These are phyloP conservation scores for Friedmanniomyces endolithicus DNA, from an alignment of 495 filamentous ascomycete genomes.

Conservation along the genomic window DNA sequence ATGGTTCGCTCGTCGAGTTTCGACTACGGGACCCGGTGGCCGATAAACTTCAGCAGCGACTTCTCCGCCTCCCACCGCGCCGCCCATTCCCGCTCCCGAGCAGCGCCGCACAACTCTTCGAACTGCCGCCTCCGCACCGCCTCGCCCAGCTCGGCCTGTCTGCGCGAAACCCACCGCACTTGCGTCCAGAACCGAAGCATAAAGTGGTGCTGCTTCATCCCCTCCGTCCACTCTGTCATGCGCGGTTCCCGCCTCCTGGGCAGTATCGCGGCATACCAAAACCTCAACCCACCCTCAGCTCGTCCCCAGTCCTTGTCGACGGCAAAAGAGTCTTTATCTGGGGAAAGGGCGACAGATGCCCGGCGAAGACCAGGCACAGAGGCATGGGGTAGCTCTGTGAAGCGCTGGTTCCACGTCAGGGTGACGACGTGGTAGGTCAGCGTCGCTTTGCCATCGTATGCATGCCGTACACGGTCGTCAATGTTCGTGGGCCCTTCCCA, in stretches of 20 bases:
- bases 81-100: too few species aligned
- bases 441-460: not conserved
- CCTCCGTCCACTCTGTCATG: not conserved
- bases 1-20: too few species aligned
- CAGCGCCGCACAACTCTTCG: not conserved
- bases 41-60: not conserved
- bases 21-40: too few species aligned
- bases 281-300: not conserved
- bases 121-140: not conserved
- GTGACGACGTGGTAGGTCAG: conserved; percentile 16
- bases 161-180: not conserved
- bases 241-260: too few species aligned
- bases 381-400: conserved; percentile 11
- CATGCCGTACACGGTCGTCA: not conserved
- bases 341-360: not conserved
- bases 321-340: not conserved
- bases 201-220: not conserved
- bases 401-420: conserved; percentile 10
- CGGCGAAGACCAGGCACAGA: conserved; percentile 6
- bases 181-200: not conserved
- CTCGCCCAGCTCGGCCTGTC: not conserved
- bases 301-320: not conserved
- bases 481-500: conserved; percentile 16
- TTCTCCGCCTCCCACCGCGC: not conserved
- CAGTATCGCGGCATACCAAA: too few species aligned